These are phyloP conservation scores for Leishmania tarentolae DNA, from an alignment of 208 protist genomes.

Conservation along the genomic window DNA sequence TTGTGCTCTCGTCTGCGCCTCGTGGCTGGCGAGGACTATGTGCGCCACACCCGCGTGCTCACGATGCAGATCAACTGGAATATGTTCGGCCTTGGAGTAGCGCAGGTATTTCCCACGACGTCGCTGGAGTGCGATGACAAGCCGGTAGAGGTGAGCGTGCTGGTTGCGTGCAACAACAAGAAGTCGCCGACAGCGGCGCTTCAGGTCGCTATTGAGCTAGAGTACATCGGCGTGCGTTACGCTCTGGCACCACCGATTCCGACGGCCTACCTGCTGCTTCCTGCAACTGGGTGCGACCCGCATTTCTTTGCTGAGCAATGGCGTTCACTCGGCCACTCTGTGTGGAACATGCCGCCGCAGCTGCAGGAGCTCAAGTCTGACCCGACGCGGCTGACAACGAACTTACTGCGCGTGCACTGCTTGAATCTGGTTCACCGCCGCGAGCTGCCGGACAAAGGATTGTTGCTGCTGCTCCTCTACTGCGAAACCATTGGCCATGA, in stretches of 20 bases:
- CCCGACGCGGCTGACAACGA: conserved; percentile 32
- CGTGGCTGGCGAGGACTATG: conserved; percentile 50
- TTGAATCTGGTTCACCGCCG: conserved; percentile 58
- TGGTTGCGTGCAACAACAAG: conserved; percentile 54
- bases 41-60: conserved; percentile 33
- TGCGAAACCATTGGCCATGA: conserved; percentile 51
- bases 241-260: conserved; percentile 59
- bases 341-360: conserved; percentile 50
- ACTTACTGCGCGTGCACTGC: conserved; percentile 53
- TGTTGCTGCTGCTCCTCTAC: conserved; percentile 44
- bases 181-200: conserved; percentile 41
- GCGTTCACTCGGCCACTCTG: conserved; percentile 28
- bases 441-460: conserved; percentile 14
- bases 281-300: conserved; percentile 39
- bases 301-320: conserved; percentile 33
- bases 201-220: conserved; percentile 49
- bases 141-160: conserved; percentile 30
- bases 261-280: conserved; percentile 53
- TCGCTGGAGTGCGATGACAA: conserved; percentile 41
- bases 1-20: conserved; percentile 49
- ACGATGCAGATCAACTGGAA: conserved; percentile 73
- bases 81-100: conserved; percentile 62
- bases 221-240: conserved; percentile 63
- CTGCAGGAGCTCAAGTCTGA: conserved; percentile 25
- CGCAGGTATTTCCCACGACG: conserved; percentile 51